Conservation (phyloP, 805 yeast genomes). For the Alloascoidea africana region DNA sequence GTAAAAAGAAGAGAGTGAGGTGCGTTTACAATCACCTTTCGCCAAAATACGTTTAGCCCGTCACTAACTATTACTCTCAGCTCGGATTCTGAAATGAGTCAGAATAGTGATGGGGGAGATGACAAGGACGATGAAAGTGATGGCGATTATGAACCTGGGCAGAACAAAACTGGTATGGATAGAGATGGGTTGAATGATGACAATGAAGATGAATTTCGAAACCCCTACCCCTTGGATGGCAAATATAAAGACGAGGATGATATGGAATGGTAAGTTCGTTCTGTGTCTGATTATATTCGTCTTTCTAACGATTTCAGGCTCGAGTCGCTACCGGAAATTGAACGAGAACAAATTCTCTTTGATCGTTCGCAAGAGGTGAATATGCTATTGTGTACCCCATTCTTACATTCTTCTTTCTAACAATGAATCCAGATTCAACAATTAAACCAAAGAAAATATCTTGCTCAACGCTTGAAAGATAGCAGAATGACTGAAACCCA, state of each 20-base stretch:
- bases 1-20: constrained; percentile 14
- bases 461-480: constrained; percentile 68
- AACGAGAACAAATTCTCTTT: constrained; percentile 79
- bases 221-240: constrained; percentile 91
- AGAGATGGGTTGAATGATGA: constrained; percentile 17
- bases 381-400: too few species aligned
- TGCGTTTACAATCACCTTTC: neutral
- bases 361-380: constrained; percentile 70
- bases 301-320: constrained; percentile 15
- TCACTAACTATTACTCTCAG: neutral
- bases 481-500: constrained; percentile 16
- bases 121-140: constrained; percentile 26
- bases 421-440: constrained; percentile 44
- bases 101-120: constrained; percentile 13
- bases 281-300: neutral
- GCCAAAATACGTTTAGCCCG: too few species aligned
- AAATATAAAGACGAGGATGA: constrained; percentile 78
- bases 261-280: constrained; percentile 27
- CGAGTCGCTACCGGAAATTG: constrained; percentile 72
- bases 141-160: constrained; percentile 24
- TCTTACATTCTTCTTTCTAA: too few species aligned
- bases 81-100: constrained; percentile 13
- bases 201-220: constrained; percentile 23
- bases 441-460: constrained; percentile 67
- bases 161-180: constrained; percentile 7